These are phyloP conservation scores for Hymenoscyphus infarciens DNA, from an alignment of 2,329 filamentous ascomycete species.

Conservation along the genomic window DNA sequence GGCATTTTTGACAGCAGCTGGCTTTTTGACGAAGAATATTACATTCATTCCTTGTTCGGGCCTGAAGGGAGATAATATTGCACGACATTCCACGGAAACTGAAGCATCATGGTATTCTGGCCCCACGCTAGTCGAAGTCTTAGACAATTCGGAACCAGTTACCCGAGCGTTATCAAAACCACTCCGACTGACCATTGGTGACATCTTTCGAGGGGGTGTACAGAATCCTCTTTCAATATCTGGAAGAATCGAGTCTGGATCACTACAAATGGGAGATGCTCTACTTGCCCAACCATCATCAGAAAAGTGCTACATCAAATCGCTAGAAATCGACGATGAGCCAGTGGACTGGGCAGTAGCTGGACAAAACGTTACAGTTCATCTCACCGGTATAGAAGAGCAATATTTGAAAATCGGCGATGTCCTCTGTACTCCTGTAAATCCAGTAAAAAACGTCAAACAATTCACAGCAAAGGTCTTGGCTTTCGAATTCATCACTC, in stretches of 20 bases:
- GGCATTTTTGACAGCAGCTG: constrained; percentile 76
- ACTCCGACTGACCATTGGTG: constrained; percentile 79
- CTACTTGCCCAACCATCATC: constrained; percentile 77
- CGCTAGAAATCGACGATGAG: constrained; percentile 71
- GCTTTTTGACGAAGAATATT: constrained; percentile 77
- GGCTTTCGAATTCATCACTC: constrained; percentile 84
- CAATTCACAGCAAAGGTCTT: constrained; percentile 79
- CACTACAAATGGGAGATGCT: constrained; percentile 77
- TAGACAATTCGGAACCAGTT: constrained; percentile 78
- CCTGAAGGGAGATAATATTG: constrained; percentile 83
- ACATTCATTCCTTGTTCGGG: constrained; percentile 89
- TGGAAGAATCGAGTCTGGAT: constrained; percentile 81
- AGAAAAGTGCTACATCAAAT: constrained; percentile 77
- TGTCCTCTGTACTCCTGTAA: constrained; percentile 69
- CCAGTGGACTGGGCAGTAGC: constrained; percentile 85
- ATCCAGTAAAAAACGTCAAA: constrained; percentile 67
- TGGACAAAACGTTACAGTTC: constrained; percentile 82
- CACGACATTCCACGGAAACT: constrained; percentile 51
- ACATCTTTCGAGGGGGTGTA: constrained; percentile 77
- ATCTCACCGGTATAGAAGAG: constrained; percentile 79
- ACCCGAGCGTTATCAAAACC: constrained; percentile 71
- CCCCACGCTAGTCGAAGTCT: constrained; percentile 72
- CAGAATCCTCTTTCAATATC: constrained; percentile 81
- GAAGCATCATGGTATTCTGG: constrained; percentile 76
- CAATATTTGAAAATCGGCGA: constrained; percentile 80